phyloP scores from a whole-genome alignment of 2,329 filamentous ascomycete species.

The Aspergillus ustus region DNA sequence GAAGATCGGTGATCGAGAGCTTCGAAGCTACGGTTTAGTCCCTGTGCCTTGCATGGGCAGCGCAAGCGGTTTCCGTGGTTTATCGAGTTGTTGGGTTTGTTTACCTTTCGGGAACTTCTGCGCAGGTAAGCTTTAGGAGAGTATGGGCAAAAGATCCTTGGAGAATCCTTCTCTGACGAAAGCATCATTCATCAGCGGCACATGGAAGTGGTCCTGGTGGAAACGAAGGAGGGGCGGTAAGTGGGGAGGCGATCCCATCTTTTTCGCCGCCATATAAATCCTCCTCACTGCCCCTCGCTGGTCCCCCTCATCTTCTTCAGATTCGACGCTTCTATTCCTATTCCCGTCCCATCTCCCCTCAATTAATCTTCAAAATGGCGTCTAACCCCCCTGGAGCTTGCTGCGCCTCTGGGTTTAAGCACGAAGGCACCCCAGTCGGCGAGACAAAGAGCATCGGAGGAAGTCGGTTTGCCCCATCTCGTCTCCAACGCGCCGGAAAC shows the following conservation, averaged over 20 bases:
- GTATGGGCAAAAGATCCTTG: not conserved
- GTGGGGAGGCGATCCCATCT: constrained; percentile 1
- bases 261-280: constrained; percentile 4
- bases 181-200: not conserved
- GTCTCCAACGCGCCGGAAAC: not conserved
- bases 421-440: constrained; percentile 55
- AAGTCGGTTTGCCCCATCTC: constrained; percentile 37
- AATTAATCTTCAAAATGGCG: constrained; percentile 46
- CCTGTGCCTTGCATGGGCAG: not conserved
- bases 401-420: constrained; percentile 56
- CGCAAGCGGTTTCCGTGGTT: not conserved
- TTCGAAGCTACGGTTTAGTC: too few species aligned
- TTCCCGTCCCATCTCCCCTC: not conserved
- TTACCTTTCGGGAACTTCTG: not conserved
- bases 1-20: not conserved
- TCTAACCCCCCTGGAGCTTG: constrained; percentile 56
- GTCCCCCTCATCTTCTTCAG: not conserved
- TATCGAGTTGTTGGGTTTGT: not conserved
- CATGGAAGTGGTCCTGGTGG: not conserved
- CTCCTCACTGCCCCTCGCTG: constrained; percentile 3
- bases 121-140: not conserved
- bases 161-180: not conserved
- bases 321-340: not conserved
- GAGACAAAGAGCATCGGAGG: constrained; percentile 53
- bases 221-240: constrained; percentile 2